These are phyloP conservation scores for Penicillium sp. DNA, from an alignment of 2,329 filamentous ascomycete species.

Conservation along the genomic window DNA sequence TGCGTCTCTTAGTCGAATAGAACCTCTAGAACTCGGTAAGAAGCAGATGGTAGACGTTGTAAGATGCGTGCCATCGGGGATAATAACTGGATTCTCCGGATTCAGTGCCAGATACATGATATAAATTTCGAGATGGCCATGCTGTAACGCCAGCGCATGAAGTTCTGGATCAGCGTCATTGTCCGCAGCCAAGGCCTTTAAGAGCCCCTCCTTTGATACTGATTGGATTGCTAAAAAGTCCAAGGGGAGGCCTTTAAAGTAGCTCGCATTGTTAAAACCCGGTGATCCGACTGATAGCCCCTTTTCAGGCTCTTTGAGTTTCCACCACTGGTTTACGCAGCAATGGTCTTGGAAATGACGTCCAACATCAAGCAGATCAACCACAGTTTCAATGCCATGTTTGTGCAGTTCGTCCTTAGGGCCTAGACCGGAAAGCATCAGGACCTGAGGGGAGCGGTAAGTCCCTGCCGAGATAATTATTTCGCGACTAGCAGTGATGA, in stretches of 20 bases:
- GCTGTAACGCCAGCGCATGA: not conserved
- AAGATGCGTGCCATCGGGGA: slow-evolving; percentile 5
- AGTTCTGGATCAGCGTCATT: not conserved
- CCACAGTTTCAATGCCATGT: slow-evolving; percentile 21
- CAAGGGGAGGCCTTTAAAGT: slow-evolving; percentile 1
- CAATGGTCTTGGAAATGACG: slow-evolving; percentile 44
- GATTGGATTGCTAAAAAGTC: slow-evolving; percentile 6
- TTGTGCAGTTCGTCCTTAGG: slow-evolving; percentile 25
- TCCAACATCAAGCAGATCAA: slow-evolving; percentile 22
- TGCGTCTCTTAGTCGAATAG: slow-evolving; percentile 7
- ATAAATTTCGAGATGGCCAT: not conserved
- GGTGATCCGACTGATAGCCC: slow-evolving; percentile 2
- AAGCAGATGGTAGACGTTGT: not conserved
- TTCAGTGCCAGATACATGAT: not conserved
- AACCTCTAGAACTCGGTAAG: not conserved
- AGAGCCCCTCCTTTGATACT: not conserved
- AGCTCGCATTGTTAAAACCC: not conserved
- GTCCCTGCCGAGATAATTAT: slow-evolving; percentile 44
- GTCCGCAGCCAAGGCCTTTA: not conserved
- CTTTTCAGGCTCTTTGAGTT: slow-evolving; percentile 5
- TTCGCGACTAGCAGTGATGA: slow-evolving; percentile 32
- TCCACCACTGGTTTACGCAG: slow-evolving; percentile 7
- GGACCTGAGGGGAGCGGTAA: slow-evolving; percentile 40
- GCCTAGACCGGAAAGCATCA: slow-evolving; percentile 30
- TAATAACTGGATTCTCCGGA: not conserved